These are phyloP conservation scores for Zychaea mexicana DNA, from an alignment of 371 early-diverging fungal species.

Conservation along the genomic window DNA sequence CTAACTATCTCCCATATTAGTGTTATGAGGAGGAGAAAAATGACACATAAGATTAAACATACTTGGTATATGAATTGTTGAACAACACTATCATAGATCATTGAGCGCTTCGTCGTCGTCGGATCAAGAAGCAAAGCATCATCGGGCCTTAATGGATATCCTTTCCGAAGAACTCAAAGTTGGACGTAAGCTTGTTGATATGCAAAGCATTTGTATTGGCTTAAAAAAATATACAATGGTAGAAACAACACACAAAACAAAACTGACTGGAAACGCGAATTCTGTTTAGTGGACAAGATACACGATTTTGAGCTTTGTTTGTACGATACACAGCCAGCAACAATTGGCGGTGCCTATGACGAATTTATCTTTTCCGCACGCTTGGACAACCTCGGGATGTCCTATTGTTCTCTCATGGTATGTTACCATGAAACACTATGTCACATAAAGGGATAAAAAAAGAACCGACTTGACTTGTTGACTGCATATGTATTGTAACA, in stretches of 20 bases:
- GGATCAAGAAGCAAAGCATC: conserved; percentile 58
- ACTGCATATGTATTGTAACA: no score
- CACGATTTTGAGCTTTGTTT: conserved; percentile 95
- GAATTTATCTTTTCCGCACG: conserved; percentile 95
- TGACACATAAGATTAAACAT: not conserved
- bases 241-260: not conserved
- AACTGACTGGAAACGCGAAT: no score
- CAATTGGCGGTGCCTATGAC: conserved; percentile 86
- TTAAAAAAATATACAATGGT: not conserved
- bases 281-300: conserved; percentile 64
- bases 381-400: conserved; percentile 95
- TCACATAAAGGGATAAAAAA: no score
- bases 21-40: not conserved
- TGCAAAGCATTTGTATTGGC: not conserved
- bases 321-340: conserved; percentile 69
- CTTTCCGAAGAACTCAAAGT: conserved; percentile 77
- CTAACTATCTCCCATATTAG: not conserved
- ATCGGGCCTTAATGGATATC: conserved; percentile 73
- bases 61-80: no score
- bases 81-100: no score
- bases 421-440: no score
- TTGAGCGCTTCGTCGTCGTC: not conserved
- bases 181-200: conserved; percentile 61
- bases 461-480: conserved; percentile 49
- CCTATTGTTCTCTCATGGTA: conserved; percentile 81